A percentile compares a stretch with the other conserved stretches of the same genome.
These are phyloP conservation scores for Heliamphora ciliata DNA, from an alignment of 179 eudicot genomes.

Conservation along the genomic window DNA sequence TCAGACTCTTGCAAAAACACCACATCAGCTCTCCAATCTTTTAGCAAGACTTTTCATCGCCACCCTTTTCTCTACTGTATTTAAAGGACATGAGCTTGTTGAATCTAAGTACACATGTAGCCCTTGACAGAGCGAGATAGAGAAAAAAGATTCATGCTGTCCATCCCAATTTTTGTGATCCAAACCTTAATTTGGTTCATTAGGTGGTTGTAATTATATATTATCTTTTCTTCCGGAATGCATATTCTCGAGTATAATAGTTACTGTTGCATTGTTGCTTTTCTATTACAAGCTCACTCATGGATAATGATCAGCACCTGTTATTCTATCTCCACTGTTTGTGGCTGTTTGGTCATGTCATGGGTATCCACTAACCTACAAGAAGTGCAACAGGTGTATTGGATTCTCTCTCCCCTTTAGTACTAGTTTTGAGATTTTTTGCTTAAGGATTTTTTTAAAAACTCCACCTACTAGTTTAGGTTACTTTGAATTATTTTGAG, in stretches of 20 bases:
- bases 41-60: too few relatives aligned
- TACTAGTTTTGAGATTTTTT: not conserved
- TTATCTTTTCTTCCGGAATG: not conserved
- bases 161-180: too few relatives aligned
- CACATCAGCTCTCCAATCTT: too few relatives aligned
- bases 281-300: not conserved
- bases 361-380: not conserved
- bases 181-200: too few relatives aligned
- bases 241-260: constrained; percentile 2
- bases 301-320: not conserved
- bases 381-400: not conserved
- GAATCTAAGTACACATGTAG: too few relatives aligned
- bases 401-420: not conserved
- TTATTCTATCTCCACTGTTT: not conserved
- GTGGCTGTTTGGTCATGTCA: not conserved
- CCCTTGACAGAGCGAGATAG: too few relatives aligned
- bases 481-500: not conserved
- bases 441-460: not conserved
- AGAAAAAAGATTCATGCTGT: too few relatives aligned
- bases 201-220: not conserved
- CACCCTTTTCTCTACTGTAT: too few relatives aligned
- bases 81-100: too few relatives aligned
- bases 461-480: not conserved
- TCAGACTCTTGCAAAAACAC: too few relatives aligned
- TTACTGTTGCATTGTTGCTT: not conserved